Conservation (phyloP, 116 monocot genomes). For the Trichopus zeylanicus region DNA sequence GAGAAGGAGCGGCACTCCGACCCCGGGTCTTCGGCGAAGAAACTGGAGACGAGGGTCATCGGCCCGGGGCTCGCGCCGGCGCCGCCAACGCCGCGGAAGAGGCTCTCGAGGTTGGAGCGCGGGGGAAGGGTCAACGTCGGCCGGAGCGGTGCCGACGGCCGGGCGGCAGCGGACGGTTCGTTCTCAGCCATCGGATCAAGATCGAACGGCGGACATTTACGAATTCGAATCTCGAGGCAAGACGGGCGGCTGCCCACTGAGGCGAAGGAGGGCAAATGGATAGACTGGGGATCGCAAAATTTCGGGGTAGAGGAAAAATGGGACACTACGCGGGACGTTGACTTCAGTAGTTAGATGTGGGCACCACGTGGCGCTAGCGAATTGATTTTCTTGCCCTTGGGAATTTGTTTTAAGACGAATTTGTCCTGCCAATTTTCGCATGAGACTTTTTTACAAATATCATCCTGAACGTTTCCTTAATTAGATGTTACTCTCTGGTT, state of each 20-base stretch:
- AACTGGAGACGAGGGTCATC: constrained; percentile 56
- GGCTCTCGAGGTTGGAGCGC: constrained; percentile 21
- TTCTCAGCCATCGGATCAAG: not conserved
- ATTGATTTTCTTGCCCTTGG: not conserved
- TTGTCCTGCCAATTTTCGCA: no score
- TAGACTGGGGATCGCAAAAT: not conserved
- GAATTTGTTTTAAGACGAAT: no score
- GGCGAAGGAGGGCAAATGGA: not conserved
- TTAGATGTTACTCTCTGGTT: no score
- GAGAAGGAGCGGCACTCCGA: constrained; percentile 48
- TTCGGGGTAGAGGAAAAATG: not conserved
- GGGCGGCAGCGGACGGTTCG: no score
- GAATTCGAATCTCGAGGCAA: not conserved
- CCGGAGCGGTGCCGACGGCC: constrained; percentile 8
- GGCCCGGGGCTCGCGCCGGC: constrained; percentile 37
- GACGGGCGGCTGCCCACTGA: not conserved
- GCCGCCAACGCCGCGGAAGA: constrained; percentile 19
- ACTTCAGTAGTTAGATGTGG: not conserved
- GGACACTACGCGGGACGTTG: not conserved
- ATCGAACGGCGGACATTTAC: not conserved
- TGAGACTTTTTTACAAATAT: no score
- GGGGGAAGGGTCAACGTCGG: constrained; percentile 49
- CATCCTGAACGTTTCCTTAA: no score
- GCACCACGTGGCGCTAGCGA: not conserved
- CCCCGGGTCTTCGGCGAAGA: constrained; percentile 46